Base-by-base conservation (phyloP, 805 yeast genomes). In the Candida suzukii region DNA sequence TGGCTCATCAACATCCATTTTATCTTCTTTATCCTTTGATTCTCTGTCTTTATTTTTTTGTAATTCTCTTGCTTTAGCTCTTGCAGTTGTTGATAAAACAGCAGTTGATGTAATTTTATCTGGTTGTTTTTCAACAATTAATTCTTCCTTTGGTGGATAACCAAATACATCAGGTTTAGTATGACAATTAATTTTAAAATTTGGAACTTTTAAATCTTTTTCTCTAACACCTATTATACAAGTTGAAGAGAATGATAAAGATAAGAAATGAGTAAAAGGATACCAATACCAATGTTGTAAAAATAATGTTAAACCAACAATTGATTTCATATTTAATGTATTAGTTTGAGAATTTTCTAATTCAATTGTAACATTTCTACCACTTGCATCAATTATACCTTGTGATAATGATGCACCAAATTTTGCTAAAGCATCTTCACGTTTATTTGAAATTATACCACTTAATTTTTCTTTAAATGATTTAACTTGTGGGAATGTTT, bases 321-420 rank as follows among this genome's bases (percentile, higher is more conserved):
- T 82, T 0, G 96, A 93, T 62, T 85, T 84, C 58, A 83, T 80
- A 64, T 93, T 91, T 49, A 93, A 73, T 18, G 95, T 88, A 46
- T 88, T 95, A 32, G 96, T 88, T 51, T 88, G 90, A 20, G 80
- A 56, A 60, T 90, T 87, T 63, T 93, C 97, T 39, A 91, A 70
- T 51, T 84, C 84, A 49, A 93, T 88, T 0, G 98, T 88, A n/a
- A 85, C 95, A 55, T 93, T 93, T 59, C 98, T 80, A 12, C 99
- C 99, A 64, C 99, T 97, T 11, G 98, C 99, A 67, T 93, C 97
- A 60, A 93, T 81, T 48, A 93, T 91, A 63, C 99, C 99, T 68
- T 91, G 97, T 13, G 96, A 91, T 38, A 93, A 68, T 16, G 97
- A 87, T 25, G 98, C 97, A 59, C 99, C 99, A 65, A 91, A 93